phyloP scores from a whole-genome alignment of 106 monocot species.

The Dioscorea alata region DNA sequence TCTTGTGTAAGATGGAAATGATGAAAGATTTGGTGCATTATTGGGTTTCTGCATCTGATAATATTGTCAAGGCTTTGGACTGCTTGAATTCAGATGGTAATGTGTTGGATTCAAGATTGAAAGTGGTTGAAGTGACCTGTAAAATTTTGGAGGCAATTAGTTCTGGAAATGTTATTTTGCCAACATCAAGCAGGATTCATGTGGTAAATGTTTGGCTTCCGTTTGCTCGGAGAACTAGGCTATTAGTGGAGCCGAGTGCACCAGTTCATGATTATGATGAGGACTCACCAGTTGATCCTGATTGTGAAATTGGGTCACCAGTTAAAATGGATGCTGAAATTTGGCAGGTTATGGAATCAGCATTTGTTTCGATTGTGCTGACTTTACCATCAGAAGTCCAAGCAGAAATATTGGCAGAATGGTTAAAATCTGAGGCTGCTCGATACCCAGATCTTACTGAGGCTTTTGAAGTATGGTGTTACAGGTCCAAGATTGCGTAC shows the following conservation, averaged over 20 bases:
- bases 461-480: constrained; percentile 89
- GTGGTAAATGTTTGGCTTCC: constrained; percentile 68
- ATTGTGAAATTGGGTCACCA: constrained; percentile 7
- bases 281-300: background rate
- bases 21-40: constrained; percentile 64
- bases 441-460: constrained; percentile 71
- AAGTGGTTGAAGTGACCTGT: constrained; percentile 39
- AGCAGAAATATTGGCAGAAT: constrained; percentile 64
- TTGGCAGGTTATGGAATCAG: constrained; percentile 69
- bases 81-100: background rate
- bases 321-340: constrained; percentile 47
- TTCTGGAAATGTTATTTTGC: constrained; percentile 54
- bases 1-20: constrained; percentile 71
- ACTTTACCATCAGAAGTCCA: constrained; percentile 61
- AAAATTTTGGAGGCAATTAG: constrained; percentile 73
- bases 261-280: constrained; percentile 1
- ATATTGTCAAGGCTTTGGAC: constrained; percentile 26
- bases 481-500: constrained; percentile 52
- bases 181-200: constrained; percentile 33
- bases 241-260: constrained; percentile 20
- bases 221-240: constrained; percentile 39
- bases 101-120: constrained; percentile 23
- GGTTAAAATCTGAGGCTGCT: constrained; percentile 49
- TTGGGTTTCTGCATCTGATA: constrained; percentile 45
- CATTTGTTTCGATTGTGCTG: constrained; percentile 55